Base-by-base conservation (phyloP, 2,329 filamentous ascomycete genomes). In the Colletotrichum acutatum region DNA sequence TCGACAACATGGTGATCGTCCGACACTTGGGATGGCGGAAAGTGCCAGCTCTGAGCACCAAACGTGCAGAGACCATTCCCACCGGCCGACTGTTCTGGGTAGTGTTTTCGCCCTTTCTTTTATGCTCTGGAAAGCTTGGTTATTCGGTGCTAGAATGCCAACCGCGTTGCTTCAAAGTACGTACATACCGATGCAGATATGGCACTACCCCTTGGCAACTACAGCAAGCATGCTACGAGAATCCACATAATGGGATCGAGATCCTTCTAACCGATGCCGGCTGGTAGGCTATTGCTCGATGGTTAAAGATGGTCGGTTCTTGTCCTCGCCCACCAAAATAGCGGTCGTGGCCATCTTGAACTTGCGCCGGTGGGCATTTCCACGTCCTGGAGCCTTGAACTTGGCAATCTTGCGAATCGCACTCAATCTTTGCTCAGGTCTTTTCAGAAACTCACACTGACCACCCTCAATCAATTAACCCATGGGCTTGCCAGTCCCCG, bases 21-120 rank as follows among this genome's bases (percentile, higher is more conserved):
- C 66, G 61, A 73, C 60, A 56, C 22, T 71, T 73, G 66, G 56
- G 66, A 61, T 66, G 71, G 56, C 67, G 64, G 49, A 34, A 28
- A 59, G n/a, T 56, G 34, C 71, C 71, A 30, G 34, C 34, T 14
- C 30, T 11, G 32, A 37, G 37, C 22, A 52, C 14, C 24, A 64
- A 64, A 46, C 42, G 37, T 68, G 46, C 70, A 8, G 42, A n/a
- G 59, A 64, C 66, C 64, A 59, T 69, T 69, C 66, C 37, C 65
- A 46, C 37, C 30, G 37, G 22, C 42, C 53, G 59, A 57, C 56
- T 63, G 34, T 42, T 42, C 37, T 42, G 14, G 14, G 7, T 42
- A 14, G 37, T 5, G 1, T 42, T 42, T 42, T 46, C 24, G 5
- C 34, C 30, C 22, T 19, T 54, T 42, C 14, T 16, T 16, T 42